Evolutionary conservation across 2,329 filamentous ascomycete genomes (phyloP).

Genomic region (Colletotrichum navitas): DNA sequence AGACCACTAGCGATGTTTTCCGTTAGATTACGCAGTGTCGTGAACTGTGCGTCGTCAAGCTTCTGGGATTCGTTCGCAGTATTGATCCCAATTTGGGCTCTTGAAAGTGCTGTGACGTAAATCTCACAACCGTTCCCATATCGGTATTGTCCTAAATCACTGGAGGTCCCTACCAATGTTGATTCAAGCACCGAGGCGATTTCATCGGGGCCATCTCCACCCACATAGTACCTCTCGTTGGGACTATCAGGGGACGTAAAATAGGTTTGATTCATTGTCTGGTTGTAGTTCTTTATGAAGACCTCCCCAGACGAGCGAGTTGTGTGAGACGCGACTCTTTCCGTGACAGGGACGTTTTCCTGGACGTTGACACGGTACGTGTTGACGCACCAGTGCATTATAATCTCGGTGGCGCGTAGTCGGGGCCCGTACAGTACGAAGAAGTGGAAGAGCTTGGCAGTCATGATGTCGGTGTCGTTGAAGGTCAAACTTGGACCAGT

Average conservation of each 20-base stretch:
- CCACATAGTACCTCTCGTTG: constrained; percentile 3
- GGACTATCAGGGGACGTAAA: constrained; percentile 29
- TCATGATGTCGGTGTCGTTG: constrained; percentile 8
- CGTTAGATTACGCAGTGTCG: constrained; percentile 18
- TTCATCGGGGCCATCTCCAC: constrained; percentile 7
- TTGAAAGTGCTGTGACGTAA: constrained; percentile 20
- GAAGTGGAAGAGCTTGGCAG: constrained; percentile 19
- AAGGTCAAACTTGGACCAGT: constrained; percentile 17
- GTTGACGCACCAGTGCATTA: constrained; percentile 32
- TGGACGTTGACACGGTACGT: constrained; percentile 21
- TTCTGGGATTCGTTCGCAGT: constrained; percentile 10
- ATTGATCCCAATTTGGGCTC: constrained; percentile 22
- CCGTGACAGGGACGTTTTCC: constrained; percentile 23
- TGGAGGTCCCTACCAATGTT: constrained; percentile 8
- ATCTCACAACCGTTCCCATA: constrained; percentile 25
- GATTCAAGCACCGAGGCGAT: not conserved
- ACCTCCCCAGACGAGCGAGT: constrained; percentile 4
- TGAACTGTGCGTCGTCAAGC: constrained; percentile 23
- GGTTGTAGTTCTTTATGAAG: constrained; percentile 14
- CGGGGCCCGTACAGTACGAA: constrained; percentile 14
- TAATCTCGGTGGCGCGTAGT: constrained; percentile 11
- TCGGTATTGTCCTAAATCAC: not conserved
- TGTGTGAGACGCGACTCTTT: constrained; percentile 16
- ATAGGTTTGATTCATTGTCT: constrained; percentile 17
- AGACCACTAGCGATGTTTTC: constrained; percentile 30